These are phyloP conservation scores for Forsythia suspensa DNA, from an alignment of 257 asterid species.

Conservation along the genomic window DNA sequence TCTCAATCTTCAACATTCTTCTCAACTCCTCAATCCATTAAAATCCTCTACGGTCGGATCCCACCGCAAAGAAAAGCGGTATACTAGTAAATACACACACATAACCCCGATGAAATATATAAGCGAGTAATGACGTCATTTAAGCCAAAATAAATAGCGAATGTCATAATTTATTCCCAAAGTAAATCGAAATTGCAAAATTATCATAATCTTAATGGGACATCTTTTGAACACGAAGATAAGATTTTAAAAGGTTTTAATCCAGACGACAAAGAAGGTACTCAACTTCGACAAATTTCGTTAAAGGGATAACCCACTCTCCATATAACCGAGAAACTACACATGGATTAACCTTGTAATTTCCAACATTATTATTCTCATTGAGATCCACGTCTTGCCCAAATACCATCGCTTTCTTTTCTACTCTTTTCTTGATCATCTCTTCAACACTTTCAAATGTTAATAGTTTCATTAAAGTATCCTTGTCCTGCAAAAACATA, in stretches of 20 bases:
- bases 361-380: conserved; percentile 23
- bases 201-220: not conserved
- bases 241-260: not conserved
- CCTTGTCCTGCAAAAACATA: conserved; percentile 58
- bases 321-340: conserved; percentile 55
- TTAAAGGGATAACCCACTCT: conserved; percentile 84
- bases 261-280: conserved; percentile 77
- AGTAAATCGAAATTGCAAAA: not conserved
- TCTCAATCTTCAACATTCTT: too few relatives aligned
- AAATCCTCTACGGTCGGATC: too few relatives aligned
- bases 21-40: too few relatives aligned
- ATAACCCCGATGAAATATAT: too few relatives aligned
- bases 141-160: not conserved
- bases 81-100: too few relatives aligned
- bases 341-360: conserved; percentile 65
- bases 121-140: too few relatives aligned
- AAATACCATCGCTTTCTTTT: conserved; percentile 67
- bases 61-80: too few relatives aligned
- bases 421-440: conserved; percentile 70
- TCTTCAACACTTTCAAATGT: conserved; percentile 79
- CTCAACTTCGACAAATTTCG: conserved; percentile 78
- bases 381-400: conserved; percentile 65
- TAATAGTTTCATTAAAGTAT: conserved; percentile 64
- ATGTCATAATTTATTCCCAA: not conserved
- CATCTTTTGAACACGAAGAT: not conserved